Percentiles rank a stretch among this genome's conserved stretches.
phyloP scores from a whole-genome alignment of 305 asterid species.

The Fraxinus albicans region DNA sequence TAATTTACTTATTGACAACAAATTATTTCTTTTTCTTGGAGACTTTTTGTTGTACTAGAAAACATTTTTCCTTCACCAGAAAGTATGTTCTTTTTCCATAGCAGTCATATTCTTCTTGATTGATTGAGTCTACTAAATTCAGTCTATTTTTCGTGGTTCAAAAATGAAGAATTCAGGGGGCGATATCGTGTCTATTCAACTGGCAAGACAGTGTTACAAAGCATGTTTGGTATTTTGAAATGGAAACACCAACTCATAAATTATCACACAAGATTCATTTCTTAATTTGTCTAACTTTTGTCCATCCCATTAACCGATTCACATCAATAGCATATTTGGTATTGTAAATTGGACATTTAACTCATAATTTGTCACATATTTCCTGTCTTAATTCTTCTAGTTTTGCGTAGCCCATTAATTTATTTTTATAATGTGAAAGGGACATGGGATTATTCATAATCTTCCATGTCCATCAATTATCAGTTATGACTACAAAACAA shows the following conservation, averaged over 20 bases:
- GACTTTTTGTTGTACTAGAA: conserved; percentile 4
- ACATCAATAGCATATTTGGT: background rate
- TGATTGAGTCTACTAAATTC: background rate
- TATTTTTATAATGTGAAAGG: too few species aligned
- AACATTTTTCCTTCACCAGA: conserved; percentile 40
- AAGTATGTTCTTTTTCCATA: conserved; percentile 7
- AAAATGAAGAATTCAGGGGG: background rate
- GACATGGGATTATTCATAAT: too few species aligned
- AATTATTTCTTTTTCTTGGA: conserved; percentile 8
- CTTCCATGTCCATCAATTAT: too few species aligned
- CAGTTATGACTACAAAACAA: too few species aligned
- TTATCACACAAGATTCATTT: background rate
- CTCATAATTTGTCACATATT: background rate
- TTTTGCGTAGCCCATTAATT: too few species aligned
- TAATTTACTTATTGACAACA: background rate
- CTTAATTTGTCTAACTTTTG: background rate
- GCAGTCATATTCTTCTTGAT: conserved; percentile 27
- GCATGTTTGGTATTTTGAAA: background rate
- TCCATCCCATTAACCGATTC: background rate
- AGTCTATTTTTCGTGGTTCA: background rate
- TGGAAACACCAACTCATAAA: background rate
- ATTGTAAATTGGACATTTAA: background rate
- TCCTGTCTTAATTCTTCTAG: too few species aligned
- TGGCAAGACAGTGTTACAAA: background rate
- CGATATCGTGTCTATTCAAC: background rate